Evolutionary conservation across 805 yeast genomes (phyloP), one percentile per base, ranked within the genome.

Genomic region (Tetrapisispora fleetii): DNA sequence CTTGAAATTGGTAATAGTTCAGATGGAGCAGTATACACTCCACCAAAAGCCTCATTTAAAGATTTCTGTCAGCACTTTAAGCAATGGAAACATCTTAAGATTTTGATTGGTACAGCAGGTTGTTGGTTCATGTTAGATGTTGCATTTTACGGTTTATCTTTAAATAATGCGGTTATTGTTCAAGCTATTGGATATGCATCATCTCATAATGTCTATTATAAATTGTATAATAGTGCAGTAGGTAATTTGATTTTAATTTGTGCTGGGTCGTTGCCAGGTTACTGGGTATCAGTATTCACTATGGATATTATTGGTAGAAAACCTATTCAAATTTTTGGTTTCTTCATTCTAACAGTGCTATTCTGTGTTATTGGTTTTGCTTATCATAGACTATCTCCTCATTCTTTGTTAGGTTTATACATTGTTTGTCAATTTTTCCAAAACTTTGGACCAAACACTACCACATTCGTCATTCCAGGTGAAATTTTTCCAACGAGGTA

Each of bases 181-280:
- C 75, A 80, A 61, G 79, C 95, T 36, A 88, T 88, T 66, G 95
- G 95, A 63, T 88, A 76, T 67, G 89, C 95, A 45, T 77, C 83
- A 39, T 76, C 80, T 32, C 65, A 70, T 21, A 85, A 85, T 64
- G 79, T 86, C 49, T 88, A 88, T 75, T 64, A 73, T 49, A 75
- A 79, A 42, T 71, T 89, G 54, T 82, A 81, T 74, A 79, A 88
- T 68, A 67, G 83, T 52, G 85, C 91, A 65, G 95, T 89, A 50
- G 96, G 96, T 80, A 88, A 88, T 71, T 77, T 88, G 75, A 88
- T 88, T 71, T 77, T 88, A 67, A 80, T 88, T 54, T 86, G 95
- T 77, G 97, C 97, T 49, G 96, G 97, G 75, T 78, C 93, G 42
- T 79, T 88, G 69, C 96, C 96, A 59, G 96, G 96, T 64, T 88